A percentile compares a stretch with the other conserved stretches of the same genome.
Evolutionary conservation across 495 filamentous ascomycete species (phyloP).

Genomic region (Cercophora scortea): DNA sequence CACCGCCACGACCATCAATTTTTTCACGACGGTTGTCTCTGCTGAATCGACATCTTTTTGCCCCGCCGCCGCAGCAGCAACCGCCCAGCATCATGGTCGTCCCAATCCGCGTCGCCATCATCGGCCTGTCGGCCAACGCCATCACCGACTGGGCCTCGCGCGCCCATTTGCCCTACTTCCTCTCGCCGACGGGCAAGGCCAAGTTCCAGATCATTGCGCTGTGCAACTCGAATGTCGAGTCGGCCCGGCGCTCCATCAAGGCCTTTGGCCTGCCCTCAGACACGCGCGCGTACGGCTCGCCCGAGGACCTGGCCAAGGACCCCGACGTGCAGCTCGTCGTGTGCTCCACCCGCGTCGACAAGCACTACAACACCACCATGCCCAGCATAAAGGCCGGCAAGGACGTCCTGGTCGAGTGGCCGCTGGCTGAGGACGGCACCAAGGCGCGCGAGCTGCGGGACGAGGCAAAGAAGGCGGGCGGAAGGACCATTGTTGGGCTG

Average conservation of each 20-base stretch:
- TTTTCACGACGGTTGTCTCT: too few species aligned
- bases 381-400: slow-evolving; percentile 41
- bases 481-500: slow-evolving; percentile 24
- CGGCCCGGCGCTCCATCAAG: slow-evolving; percentile 35
- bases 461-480: slow-evolving; percentile 22
- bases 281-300: slow-evolving; percentile 36
- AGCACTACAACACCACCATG: slow-evolving; percentile 37
- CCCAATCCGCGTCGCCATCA: slow-evolving; percentile 36
- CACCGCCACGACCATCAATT: too few species aligned
- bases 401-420: slow-evolving; percentile 49
- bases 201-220: slow-evolving; percentile 41
- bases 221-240: slow-evolving; percentile 35
- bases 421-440: slow-evolving; percentile 13
- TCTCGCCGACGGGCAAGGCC: slow-evolving; percentile 10
- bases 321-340: slow-evolving; percentile 47
- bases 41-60: too few species aligned
- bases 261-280: slow-evolving; percentile 28
- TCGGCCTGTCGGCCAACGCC: slow-evolving; percentile 30
- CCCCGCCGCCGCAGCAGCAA: too few species aligned
- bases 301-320: slow-evolving; percentile 40
- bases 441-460: slow-evolving; percentile 28
- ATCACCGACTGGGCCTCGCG: slow-evolving; percentile 31
- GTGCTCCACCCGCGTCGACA: slow-evolving; percentile 31
- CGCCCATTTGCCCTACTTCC: slow-evolving; percentile 39
- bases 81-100: neutral